Base-by-base conservation (phyloP, 345 rosid genomes). In the Fremontodendron californicum region DNA sequence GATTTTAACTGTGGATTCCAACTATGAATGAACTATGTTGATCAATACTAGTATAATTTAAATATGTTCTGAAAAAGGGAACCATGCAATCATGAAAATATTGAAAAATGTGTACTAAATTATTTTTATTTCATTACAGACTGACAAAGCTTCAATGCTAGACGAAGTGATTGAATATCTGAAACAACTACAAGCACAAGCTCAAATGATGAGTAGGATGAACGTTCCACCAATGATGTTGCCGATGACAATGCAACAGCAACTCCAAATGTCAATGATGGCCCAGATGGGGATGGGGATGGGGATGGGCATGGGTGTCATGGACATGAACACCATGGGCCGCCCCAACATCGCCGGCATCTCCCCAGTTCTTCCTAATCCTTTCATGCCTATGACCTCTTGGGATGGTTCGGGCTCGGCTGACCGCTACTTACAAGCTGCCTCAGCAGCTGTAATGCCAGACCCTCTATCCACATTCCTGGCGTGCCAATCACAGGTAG, bases 111-210 rank as follows among this genome's bases (percentile, higher is more conserved):
- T 52, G 25, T 52, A 4, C 39, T 62, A 62, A 15, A 31, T 60
- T 60, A 29, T 31, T 23, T 64, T 62, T 6, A 9, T 25, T 75
- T 75, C 10, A 31, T 52, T 61, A 23, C 89, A 96, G 99, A 92
- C 98, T 43, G 99, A 96, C 78, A 96, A 96, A 74, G 99, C 99
- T 18, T 96, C 99, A 1, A 94, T 96, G 92, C 87, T 96, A 27
- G 99, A 93, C 77, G 99, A 96, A 83, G 99, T 93, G 79, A 96
- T 96, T 23, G 99, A 96, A 48, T 93, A 96, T 78, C 75, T 93
- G 85, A 96, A 93, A 71, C 99, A 92, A 77, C 79, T 93, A 18
- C 97, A 96, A 89, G 92, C 93, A 9, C 98, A 96, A 81, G 89
- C 93, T 35, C 87, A 90, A 52, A 86, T 96, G 92, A 87, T 93